Evolutionary conservation across 2,329 filamentous ascomycete genomes (phyloP), one percentile per base, ranked within the genome.

Genomic region (Calonectria henricotiae): DNA sequence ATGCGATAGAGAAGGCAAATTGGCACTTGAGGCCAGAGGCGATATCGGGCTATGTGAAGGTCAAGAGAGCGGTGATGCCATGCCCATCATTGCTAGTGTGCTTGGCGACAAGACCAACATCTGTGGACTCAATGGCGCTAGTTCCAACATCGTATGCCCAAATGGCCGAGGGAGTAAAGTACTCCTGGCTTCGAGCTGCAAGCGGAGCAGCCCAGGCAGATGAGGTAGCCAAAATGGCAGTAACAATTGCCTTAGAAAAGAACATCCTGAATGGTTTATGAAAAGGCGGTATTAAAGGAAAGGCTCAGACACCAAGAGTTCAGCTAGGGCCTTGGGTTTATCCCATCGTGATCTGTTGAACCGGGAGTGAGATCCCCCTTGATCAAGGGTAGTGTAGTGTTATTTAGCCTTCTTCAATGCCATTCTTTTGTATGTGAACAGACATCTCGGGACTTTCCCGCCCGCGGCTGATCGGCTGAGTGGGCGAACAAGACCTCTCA

Each of bases 101-200:
- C 30, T 55, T 55, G 6, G 32, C 51, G 8, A 39, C 51, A 7
- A 55, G 17, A 8, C 51, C 51, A 39, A 39, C 51, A 37, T 55
- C 17, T 0, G 51, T 55, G 32, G 51, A 55, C 23, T 32, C 32
- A 39, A 55, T 55, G 32, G 32, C 51, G 39, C 51, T 32, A 9
- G 32, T 55, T 32, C 32, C 51, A 11, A 55, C 51, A 55, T 55
- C 51, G 12, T 55, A 55, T 37, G 32, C 51, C 51, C 51, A 55
- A n/a, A 9, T 55, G 2, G n/a, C 51, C 3, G 51, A 55, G 9
- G 51, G 51, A 12, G 35, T 37, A 4, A 55, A 55, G n/a, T n/a
- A 35, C 20, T 55, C 51, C 51, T 55, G 32, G 13, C 25, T 55
- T 5, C 51, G 51, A 9, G 32, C 32, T 17, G 27, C 32, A 25